Base-by-base conservation (phyloP, 176 grass and related monocot species). In the Carex scoparia region DNA sequence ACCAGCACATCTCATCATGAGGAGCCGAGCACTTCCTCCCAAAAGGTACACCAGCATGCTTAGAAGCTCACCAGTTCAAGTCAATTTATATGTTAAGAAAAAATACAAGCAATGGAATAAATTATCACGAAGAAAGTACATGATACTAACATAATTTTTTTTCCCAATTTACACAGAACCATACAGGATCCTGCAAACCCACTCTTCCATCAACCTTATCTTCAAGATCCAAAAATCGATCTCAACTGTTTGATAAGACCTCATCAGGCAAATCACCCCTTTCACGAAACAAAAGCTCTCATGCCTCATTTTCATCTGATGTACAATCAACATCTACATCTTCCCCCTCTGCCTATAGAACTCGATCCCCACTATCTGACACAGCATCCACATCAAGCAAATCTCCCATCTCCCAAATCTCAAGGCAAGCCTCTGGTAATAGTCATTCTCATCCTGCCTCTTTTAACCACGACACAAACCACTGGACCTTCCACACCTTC, bases 401-500 rank as follows among this genome's bases (percentile, higher is more conserved):
- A 42, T 88, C 87, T 13, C 82, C 82, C 3, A 53, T 82, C 27
- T 88, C 66, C 48, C 87, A 88, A 70, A 65, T 88, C 35, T 79
- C 72, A 23, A 79, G 87, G 69, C 87, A 88, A 84, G 51, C 66
- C 16, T 84, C 74, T 40, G 70, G 77, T 70, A 77, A 40, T 65
- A 84, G 61, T 73, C 64, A 59, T 42, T 61, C 64, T 35, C 79
- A 67, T 81, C 82, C 79, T 19, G 75, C 74, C 37, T 85, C 82
- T 18, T 69, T 70, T n/a, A 85, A 89, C 57, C 75, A 84, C 15
- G 84, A 85, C 37, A 81, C 82, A 9, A 84, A 89, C 78, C 82
- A 84, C 27, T 90, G 85, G 88, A 86, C 85, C 42, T 80, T 86
- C 80, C 85, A 83, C 28, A 87, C 81, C n/a, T 90, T 90, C 40